Conservation (phyloP, 345 rosid species). For the Citrus maxima region DNA sequence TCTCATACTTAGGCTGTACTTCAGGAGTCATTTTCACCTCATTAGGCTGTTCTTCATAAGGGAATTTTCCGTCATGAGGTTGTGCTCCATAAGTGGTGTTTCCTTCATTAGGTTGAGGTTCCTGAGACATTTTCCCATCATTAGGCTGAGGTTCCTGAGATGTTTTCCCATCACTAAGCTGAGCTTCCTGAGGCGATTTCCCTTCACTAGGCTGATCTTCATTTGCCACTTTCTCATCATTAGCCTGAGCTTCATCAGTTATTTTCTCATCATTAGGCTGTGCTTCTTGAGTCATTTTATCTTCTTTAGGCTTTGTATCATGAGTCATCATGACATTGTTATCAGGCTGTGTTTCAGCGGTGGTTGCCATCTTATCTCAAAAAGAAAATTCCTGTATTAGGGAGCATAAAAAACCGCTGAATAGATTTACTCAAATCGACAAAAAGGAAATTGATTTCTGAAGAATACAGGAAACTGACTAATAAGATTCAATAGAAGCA, state of each 20-base stretch:
- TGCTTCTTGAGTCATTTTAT: background rate
- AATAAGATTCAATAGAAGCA: too few species aligned
- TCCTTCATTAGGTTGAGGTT: background rate
- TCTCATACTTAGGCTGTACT: background rate
- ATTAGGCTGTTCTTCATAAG: background rate
- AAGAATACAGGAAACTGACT: too few species aligned
- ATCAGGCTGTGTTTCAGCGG: conserved; percentile 17
- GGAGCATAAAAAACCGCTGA: conserved; percentile 5
- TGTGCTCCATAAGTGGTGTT: background rate
- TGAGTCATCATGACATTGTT: background rate
- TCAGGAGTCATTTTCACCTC: background rate
- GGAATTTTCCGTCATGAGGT: background rate
- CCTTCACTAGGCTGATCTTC: background rate
- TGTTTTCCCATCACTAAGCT: background rate
- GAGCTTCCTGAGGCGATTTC: background rate
- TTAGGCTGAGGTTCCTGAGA: background rate
- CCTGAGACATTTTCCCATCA: background rate
- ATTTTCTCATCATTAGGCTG: background rate
- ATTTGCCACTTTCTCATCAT: too few species aligned
- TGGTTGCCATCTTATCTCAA: conserved; percentile 26
- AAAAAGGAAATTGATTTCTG: too few species aligned
- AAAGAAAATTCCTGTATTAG: conserved; percentile 15
- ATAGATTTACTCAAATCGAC: background rate
- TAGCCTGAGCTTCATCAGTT: background rate
- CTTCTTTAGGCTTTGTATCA: background rate